Base-by-base conservation (phyloP, 192 early-diverging fungal genomes). In the Dissophora globulifera region DNA sequence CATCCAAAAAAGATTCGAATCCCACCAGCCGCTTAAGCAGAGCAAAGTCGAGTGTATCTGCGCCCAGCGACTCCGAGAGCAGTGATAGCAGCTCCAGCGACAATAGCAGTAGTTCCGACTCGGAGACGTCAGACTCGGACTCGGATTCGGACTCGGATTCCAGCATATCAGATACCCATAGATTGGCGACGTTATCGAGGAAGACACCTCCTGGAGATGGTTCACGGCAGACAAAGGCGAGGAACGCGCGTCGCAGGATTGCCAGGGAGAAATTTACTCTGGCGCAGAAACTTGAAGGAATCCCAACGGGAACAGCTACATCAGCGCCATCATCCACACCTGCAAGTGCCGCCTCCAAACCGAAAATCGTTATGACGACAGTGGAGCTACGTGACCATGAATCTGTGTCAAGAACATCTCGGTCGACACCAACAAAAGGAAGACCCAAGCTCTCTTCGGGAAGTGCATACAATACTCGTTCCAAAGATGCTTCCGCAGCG, bases 341-440 rank as follows among this genome's bases (percentile, higher is more conserved):
- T 13, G 12, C 50, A 25, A n/a, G 27, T 1, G 7, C 19, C 12
- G 32, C 29, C 9, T 5, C 47, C 6, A 5, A 55, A 25, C 50
- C 70, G 17, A 76, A 76, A n/a, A 40, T 76, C 16, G 15, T 67
- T n/a, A 66, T 76, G 58, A 76, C 72, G 10, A 62, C 57, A 7
- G 58, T 67, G 13, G 51, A 54, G 4, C 52, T 76, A 16, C 20
- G 53, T 23, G 72, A 75, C 41, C 4, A n/a, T 3, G 46, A 46
- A 0, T 15, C 17, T 22, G 47, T 41, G 13, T 22, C 22, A 8
- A 63, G 25, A 31, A 33, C 27, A 47, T 12, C 10, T 19, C 54
- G 54, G 17, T 4, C 23, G 8, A 29, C 27, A 17, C 5, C 35
- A 6, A 4, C 20, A 2, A 61, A 63, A 23, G 25, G 53, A 16